phyloP scores from a whole-genome alignment of 495 filamentous ascomycete genomes.

The Pyronema omphalodes region DNA sequence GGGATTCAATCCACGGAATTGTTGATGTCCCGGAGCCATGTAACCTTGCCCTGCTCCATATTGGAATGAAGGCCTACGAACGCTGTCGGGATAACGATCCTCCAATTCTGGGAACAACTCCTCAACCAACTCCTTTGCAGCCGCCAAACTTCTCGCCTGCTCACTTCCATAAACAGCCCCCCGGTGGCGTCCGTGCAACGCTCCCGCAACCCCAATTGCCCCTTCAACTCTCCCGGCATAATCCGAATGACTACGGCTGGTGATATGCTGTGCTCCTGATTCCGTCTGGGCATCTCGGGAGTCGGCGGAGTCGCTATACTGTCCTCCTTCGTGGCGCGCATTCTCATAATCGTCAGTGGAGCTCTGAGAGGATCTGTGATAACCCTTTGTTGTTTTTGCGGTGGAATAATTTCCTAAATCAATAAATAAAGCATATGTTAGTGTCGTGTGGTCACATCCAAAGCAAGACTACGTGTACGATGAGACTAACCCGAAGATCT shows the following conservation, averaged over 20 bases:
- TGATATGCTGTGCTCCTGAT: neutral
- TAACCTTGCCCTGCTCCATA: neutral
- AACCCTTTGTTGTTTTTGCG: neutral
- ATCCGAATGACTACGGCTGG: neutral
- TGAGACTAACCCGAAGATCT: neutral
- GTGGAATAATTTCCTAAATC: neutral
- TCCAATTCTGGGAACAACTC: conserved; percentile 3
- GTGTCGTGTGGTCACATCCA: neutral
- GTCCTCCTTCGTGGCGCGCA: neutral
- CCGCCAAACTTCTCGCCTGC: neutral
- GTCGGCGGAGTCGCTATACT: neutral
- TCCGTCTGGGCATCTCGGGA: neutral
- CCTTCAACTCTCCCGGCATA: neutral
- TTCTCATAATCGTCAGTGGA: neutral
- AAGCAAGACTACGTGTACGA: neutral
- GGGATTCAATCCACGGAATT: neutral
- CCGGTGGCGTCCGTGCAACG: no score
- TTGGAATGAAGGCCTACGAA: neutral
- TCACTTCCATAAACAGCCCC: no score
- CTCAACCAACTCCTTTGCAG: neutral
- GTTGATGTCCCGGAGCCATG: neutral
- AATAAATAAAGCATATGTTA: neutral
- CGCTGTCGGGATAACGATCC: neutral
- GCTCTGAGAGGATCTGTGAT: neutral
- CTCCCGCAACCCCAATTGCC: no score